Percentiles rank a stretch among this genome's conserved stretches.
Evolutionary conservation across 805 yeast species (phyloP).

Genomic region (Kazachstania psychrophila): DNA sequence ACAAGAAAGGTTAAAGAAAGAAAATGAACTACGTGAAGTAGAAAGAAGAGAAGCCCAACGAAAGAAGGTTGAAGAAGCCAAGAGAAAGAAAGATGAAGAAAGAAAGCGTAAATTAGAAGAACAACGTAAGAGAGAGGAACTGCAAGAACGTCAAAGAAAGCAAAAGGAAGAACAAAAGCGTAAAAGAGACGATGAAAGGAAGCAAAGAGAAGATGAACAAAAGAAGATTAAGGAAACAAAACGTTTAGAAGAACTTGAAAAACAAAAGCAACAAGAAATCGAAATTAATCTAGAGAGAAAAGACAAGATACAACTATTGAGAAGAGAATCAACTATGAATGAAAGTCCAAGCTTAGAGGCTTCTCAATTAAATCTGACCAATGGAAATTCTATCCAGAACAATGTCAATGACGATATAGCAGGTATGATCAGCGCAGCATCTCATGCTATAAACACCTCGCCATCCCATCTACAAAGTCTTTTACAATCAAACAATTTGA

Average conservation of each 20-base stretch:
- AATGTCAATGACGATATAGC: constrained; percentile 21
- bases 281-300: too few species aligned
- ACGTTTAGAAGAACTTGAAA: constrained; percentile 8
- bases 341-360: too few species aligned
- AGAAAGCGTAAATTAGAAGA: constrained; percentile 34
- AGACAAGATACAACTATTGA: too few species aligned
- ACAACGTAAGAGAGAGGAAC: constrained; percentile 35
- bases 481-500: constrained; percentile 3
- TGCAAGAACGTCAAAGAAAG: constrained; percentile 32
- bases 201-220: constrained; percentile 22
- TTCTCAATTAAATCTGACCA: too few species aligned
- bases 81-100: constrained; percentile 33
- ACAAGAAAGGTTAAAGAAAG: constrained; percentile 38
- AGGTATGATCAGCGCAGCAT: constrained; percentile 22
- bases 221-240: constrained; percentile 21
- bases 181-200: constrained; percentile 33
- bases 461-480: constrained; percentile 16
- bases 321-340: too few species aligned
- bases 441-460: constrained; percentile 15
- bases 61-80: constrained; percentile 35
- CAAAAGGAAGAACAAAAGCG: constrained; percentile 33
- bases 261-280: constrained; percentile 11
- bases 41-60: constrained; percentile 33
- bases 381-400: too few species aligned
- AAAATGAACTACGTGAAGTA: constrained; percentile 36